Evolutionary conservation across 805 yeast genomes (phyloP).

Genomic region (Cyberlindnera lachancei): DNA sequence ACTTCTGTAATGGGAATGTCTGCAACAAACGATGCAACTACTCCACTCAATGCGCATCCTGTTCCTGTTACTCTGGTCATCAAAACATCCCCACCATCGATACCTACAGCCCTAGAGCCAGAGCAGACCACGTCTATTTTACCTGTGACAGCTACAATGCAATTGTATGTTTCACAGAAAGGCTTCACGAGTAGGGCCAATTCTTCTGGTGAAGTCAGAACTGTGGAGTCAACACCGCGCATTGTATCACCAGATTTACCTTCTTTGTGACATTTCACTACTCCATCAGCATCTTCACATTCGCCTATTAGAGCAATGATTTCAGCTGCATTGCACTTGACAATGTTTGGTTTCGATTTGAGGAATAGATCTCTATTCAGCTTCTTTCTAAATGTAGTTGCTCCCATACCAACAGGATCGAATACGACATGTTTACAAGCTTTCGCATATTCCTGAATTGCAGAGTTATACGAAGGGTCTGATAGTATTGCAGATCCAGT

Average conservation of each 20-base stretch:
- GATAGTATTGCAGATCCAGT: slow-evolving; percentile 58
- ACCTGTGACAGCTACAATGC: slow-evolving; percentile 1
- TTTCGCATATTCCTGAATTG: slow-evolving; percentile 51
- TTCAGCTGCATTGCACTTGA: slow-evolving; percentile 87
- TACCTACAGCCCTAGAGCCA: background rate
- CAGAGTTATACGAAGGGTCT: slow-evolving; percentile 34
- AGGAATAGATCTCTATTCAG: slow-evolving; percentile 44
- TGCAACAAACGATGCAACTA: slow-evolving; percentile 51
- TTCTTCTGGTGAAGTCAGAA: slow-evolving; percentile 21
- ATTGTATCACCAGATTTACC: slow-evolving; percentile 43
- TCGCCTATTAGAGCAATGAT: slow-evolving; percentile 46
- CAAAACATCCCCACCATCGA: slow-evolving; percentile 51
- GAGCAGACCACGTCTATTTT: slow-evolving; percentile 1
- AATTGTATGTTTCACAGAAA: slow-evolving; percentile 24
- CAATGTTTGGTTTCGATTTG: slow-evolving; percentile 42
- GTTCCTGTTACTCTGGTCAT: slow-evolving; percentile 73
- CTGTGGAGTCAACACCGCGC: slow-evolving; percentile 29
- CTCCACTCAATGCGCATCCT: slow-evolving; percentile 77
- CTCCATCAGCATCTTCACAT: slow-evolving; percentile 28
- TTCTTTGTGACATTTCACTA: no score
- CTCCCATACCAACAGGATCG: slow-evolving; percentile 95
- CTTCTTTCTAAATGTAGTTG: slow-evolving; percentile 49
- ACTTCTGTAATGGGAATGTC: slow-evolving; percentile 10
- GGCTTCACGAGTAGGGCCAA: slow-evolving; percentile 27
- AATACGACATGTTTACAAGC: slow-evolving; percentile 57